A percentile compares a stretch with the other conserved stretches of the same genome.
Conservation (phyloP, 495 filamentous ascomycete genomes). For the Rusavskia elegans region DNA sequence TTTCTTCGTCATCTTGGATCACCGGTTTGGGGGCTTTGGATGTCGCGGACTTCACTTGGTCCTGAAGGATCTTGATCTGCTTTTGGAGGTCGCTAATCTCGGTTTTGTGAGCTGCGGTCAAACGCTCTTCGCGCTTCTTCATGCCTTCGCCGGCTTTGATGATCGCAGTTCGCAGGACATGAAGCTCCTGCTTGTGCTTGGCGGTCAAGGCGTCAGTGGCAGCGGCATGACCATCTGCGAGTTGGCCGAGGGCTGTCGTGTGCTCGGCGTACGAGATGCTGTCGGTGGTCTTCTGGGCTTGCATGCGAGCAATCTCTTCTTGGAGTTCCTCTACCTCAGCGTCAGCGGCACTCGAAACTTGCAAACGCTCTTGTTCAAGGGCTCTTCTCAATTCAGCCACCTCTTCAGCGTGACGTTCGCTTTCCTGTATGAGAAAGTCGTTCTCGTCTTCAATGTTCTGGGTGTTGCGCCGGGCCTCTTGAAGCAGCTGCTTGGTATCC, state of each 20-base stretch:
- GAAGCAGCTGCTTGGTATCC: conserved; percentile 19
- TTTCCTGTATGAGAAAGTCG: conserved; percentile 19
- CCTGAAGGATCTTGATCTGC: background rate
- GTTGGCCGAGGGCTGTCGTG: conserved; percentile 24
- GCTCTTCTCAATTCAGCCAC: background rate
- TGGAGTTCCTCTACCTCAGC: conserved; percentile 21
- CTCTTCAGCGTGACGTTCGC: conserved; percentile 7
- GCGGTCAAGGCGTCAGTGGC: conserved; percentile 24
- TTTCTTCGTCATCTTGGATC: background rate
- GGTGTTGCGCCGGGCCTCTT: conserved; percentile 27
- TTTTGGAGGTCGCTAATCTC: conserved; percentile 1
- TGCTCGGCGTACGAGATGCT: conserved; percentile 20
- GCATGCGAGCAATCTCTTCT: conserved; percentile 19
- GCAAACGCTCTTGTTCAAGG: background rate
- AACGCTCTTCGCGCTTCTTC: conserved; percentile 21
- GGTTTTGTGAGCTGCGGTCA: conserved; percentile 3
- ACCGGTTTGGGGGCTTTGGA: background rate
- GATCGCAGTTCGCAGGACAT: conserved; percentile 22
- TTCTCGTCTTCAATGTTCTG: conserved; percentile 33
- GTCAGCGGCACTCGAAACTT: background rate
- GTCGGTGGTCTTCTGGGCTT: conserved; percentile 13
- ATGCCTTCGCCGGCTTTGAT: conserved; percentile 22
- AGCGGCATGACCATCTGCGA: conserved; percentile 24
- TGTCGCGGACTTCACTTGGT: background rate
- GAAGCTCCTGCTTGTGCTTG: conserved; percentile 27